Base-by-base conservation (phyloP, 805 yeast species). In the Wickerhamomyces chambardii region DNA sequence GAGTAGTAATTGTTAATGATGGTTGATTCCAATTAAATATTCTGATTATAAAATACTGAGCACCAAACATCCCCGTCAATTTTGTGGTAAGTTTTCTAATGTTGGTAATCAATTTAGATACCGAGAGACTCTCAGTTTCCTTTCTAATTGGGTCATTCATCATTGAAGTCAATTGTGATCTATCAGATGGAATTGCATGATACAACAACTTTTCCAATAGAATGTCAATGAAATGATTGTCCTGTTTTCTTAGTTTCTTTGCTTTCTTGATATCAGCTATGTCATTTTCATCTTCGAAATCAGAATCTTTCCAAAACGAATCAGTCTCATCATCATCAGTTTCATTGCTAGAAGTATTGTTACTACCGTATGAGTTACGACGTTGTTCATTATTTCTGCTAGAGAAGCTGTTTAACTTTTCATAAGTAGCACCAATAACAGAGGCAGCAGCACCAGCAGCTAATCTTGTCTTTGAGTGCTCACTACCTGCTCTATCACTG, bases 11-110 rank as follows among this genome's bases (percentile, higher is more conserved):
- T 0, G 96, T 87, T 41, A 75, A 69, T 0, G 83, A 64, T 0
- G 94, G 89, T 19, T 68, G 64, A 39, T 76, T 73, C 97, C 97
- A 89, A 5, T 84, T 71, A 17, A 84, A 39, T 1, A 83, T 50
- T 34, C 75, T 71, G 6, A 78, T 63, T 15, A 15, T 15, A 2
- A 76, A 74, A 44, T 78, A 79, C 46, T 83, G 90, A 2, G 77
- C 37, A 29, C 61, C 68, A 45, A 83, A 79, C 9, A 82, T 47
- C 0, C 63, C 58, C 21, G 78, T 73, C 64, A 78, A 64, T 36
- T 74, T 69, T 11, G 57, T 47, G 34, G 80, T 75, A 44, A 82
- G 53, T 28, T 64, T 63, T 41, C 73, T 69, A 50, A 84, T 61
- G 54, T 83, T 84, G 15, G 67, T 59, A 2, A 74, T 64, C 33